Percentiles rank a stretch among this genome's conserved stretches.
Conservation (phyloP, 2,329 filamentous ascomycete genomes). For the Sclerotinia spermophila region DNA sequence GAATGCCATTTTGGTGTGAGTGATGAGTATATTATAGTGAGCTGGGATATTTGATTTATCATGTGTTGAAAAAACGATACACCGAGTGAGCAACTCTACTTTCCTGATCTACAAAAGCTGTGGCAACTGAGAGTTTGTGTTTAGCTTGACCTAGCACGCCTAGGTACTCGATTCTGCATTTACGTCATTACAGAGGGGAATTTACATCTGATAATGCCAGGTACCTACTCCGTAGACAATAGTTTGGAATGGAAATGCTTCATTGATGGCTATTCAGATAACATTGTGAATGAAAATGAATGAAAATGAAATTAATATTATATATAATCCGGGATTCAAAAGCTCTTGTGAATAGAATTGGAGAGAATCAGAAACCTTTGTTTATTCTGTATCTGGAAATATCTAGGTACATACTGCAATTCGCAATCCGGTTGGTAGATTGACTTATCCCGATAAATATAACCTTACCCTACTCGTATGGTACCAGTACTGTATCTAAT, state of each 20-base stretch:
- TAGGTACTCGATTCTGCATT: neutral
- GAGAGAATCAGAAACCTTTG: neutral
- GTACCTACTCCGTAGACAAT: no score
- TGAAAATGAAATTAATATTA: no score
- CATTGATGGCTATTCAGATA: no score
- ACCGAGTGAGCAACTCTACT: neutral
- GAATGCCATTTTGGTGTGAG: constrained; percentile 18
- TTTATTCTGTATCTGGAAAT: no score
- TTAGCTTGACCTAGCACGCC: neutral
- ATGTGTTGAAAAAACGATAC: neutral
- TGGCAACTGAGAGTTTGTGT: neutral
- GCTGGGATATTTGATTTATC: neutral
- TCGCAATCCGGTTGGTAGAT: no score
- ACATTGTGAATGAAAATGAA: neutral
- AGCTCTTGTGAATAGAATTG: neutral
- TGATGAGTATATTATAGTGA: neutral
- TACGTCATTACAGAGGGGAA: neutral
- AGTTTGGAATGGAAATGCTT: neutral
- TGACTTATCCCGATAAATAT: no score
- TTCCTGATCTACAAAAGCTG: neutral
- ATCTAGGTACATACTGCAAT: no score
- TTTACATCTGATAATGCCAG: no score
- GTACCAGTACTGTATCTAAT: no score
- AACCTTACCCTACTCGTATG: no score
- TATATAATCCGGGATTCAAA: neutral